Evolutionary conservation across 2,329 filamentous ascomycete genomes (phyloP), one percentile per base, ranked within the genome.

Genomic region (Ascochyta viciae-villosae): DNA sequence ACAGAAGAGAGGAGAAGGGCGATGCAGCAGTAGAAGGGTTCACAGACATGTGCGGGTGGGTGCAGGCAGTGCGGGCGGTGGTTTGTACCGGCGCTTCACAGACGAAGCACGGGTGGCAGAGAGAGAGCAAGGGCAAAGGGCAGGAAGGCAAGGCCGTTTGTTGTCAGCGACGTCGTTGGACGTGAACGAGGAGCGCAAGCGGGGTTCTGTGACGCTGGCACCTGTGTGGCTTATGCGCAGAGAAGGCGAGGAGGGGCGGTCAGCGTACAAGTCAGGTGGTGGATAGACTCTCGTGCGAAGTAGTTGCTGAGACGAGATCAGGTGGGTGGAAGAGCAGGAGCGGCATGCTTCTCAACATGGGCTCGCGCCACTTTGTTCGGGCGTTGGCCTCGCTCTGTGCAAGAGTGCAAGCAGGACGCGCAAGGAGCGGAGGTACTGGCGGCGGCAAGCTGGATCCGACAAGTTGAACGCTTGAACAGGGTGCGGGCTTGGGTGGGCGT

Each of bases 41-140:
- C 35, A 29, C 7, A n/a, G 27, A 12, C 35, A 50, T 50, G 26
- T 42, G 57, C 58, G 57, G 51, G 43, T 49, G 53, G 61, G 54
- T 55, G 59, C 55, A 56, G 45, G 52, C 54, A 33, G 39, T 13
- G 33, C 41, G 37, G 39, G 51, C 49, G 38, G 54, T 50, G 58
- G 52, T 59, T 60, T 56, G 63, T 50, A 43, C 53, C 31, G 44
- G 60, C 58, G 56, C 56, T 62, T 64, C 62, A 66, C 62, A 61
- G 59, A 53, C 13, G 35, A 31, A 54, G 54, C 54, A 63, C 50
- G 48, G 44, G 50, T 44, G 45, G 48, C 42, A 52, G 40, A 57
- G 43, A 35, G 34, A 41, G 51, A 53, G 44, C 40, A 53, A 57
- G 58, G 41, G 57, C 54, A 63, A 52, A 37, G 23, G 49, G 23